Evolutionary conservation across 2,329 filamentous ascomycete species (phyloP).

Genomic region (Colletotrichum sp.): DNA sequence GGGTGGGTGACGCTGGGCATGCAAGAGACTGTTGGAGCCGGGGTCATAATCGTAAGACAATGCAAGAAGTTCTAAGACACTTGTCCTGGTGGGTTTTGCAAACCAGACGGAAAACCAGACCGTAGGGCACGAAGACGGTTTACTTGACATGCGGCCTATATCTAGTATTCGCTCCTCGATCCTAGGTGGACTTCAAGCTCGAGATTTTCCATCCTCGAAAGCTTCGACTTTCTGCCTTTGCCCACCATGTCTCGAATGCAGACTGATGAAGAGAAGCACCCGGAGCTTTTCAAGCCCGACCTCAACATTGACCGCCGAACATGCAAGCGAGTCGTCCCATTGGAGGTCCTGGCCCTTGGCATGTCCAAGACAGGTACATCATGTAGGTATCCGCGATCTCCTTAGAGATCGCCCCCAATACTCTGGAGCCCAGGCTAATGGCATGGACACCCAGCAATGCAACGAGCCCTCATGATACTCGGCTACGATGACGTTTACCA

Average conservation of each 20-base stretch:
- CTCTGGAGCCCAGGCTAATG: not conserved
- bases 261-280: slow-evolving; percentile 21
- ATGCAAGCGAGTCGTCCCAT: slow-evolving; percentile 16
- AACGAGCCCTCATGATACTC: slow-evolving; percentile 30
- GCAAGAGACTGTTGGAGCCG: not conserved
- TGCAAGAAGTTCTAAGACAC: not conserved
- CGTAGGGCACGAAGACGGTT: not conserved
- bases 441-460: slow-evolving; percentile 19
- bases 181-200: not conserved
- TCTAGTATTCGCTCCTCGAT: not conserved
- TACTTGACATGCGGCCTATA: not conserved
- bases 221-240: not conserved
- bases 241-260: slow-evolving; percentile 19
- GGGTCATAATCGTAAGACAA: not conserved
- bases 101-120: not conserved
- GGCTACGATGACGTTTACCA: slow-evolving; percentile 39
- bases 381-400: slow-evolving; percentile 23
- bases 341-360: slow-evolving; percentile 20
- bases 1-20: not conserved
- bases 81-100: not conserved
- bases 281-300: slow-evolving; percentile 23
- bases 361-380: slow-evolving; percentile 22
- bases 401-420: slow-evolving; percentile 23
- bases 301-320: slow-evolving; percentile 19
- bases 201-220: not conserved